phyloP scores from a whole-genome alignment of 2,329 filamentous ascomycete species.

The Xylaria sp. region DNA sequence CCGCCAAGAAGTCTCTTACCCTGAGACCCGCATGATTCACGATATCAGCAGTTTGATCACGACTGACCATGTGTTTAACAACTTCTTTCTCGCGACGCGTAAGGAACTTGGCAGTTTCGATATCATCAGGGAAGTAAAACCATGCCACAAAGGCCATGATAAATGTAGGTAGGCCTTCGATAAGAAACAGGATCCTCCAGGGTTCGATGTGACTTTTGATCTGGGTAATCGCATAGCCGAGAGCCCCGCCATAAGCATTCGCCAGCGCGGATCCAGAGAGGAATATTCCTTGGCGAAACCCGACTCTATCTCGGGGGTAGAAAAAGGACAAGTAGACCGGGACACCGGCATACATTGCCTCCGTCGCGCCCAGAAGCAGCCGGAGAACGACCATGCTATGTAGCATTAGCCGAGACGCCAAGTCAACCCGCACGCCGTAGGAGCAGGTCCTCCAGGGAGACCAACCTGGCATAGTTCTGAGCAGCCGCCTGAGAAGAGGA shows the following conservation, averaged over 20 bases:
- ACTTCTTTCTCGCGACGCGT: slow-evolving; percentile 46
- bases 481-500: slow-evolving; percentile 49
- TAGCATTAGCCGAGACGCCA: not conserved
- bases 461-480: slow-evolving; percentile 44
- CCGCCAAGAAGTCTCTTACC: slow-evolving; percentile 26
- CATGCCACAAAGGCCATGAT: slow-evolving; percentile 48
- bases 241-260: slow-evolving; percentile 46
- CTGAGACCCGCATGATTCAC: slow-evolving; percentile 28
- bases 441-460: not conserved
- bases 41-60: slow-evolving; percentile 31
- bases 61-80: slow-evolving; percentile 28
- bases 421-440: no score
- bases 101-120: slow-evolving; percentile 30
- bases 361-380: slow-evolving; percentile 50
- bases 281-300: slow-evolving; percentile 61
- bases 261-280: slow-evolving; percentile 48
- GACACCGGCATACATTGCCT: slow-evolving; percentile 47
- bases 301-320: slow-evolving; percentile 62
- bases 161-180: slow-evolving; percentile 50
- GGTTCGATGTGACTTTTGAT: slow-evolving; percentile 36
- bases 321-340: slow-evolving; percentile 58
- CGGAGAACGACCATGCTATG: slow-evolving; percentile 45
- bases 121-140: slow-evolving; percentile 49
- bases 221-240: slow-evolving; percentile 47
- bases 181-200: slow-evolving; percentile 54